Base-by-base conservation (phyloP, 768 basidiomycete species). In the Phanerochaete carnosa region DNA sequence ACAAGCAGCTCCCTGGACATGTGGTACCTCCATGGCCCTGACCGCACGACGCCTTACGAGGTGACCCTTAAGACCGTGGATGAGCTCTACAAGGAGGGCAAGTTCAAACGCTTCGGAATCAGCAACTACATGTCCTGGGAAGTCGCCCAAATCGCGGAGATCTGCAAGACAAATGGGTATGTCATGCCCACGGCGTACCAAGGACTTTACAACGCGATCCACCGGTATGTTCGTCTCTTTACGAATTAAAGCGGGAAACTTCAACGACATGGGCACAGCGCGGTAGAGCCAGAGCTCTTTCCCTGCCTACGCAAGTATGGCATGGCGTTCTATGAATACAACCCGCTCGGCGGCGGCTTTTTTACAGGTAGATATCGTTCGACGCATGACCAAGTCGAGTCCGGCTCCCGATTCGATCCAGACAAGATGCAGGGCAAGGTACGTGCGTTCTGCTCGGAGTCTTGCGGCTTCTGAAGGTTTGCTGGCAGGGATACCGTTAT, bases 361-460 rank as follows among this genome's bases (percentile, higher is more conserved):
- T 70, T 70, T 58, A 85, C 82, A 6, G 77, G 79, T n/a, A 60
- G 68, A 5, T 74, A 74, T 64, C 65, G 46, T 55, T 62, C 76
- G 0, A 55, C 72, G 7, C 72, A 79, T 6, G 78, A 77, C 59
- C 35, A 70, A 5, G 73, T 76, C 28, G 83, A 84, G 61, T 61
- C 75, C 23, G 84, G 85, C n/a, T 82, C 82, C 9, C 77, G 85
- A n/a, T 87, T 87, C 65, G 83, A 86, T 62, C 74, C 79, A 0
- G 68, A 70, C 13, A 75, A 70, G 50, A 47, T 33, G 12, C 82
- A 82, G 65, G 86, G 85, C 11, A 64, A 78, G 72, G 81, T 83
- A 57, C 16, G 63, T 53, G 22, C 30, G n/a, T n/a, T n/a, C n/a
- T n/a, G n/a, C n/a, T n/a, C n/a, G n/a, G n/a, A n/a, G n/a, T n/a